A percentile compares a stretch with the other conserved stretches of the same genome.
These are phyloP conservation scores for Zelonia costaricensis DNA, from an alignment of 208 protist genomes.

Conservation along the genomic window DNA sequence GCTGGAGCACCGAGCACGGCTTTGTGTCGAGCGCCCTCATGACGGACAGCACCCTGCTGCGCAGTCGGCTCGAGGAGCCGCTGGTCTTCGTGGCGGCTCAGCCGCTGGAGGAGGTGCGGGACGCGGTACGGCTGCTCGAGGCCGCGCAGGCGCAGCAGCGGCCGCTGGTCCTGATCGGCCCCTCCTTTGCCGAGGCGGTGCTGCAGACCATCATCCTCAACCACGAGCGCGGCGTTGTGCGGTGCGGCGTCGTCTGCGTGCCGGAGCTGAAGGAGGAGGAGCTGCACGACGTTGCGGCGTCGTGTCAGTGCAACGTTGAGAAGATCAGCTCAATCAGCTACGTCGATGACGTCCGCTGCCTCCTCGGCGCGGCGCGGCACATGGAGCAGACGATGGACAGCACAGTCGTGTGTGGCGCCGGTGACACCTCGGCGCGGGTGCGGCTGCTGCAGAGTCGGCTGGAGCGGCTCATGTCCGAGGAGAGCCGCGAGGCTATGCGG, in stretches of 20 bases:
- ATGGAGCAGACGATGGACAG: constrained; percentile 97
- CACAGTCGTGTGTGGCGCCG: constrained; percentile 93
- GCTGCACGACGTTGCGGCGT: constrained; percentile 98
- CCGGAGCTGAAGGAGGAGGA: constrained; percentile 98
- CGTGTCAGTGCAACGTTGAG: constrained; percentile 95
- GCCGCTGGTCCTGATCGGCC: constrained; percentile 77
- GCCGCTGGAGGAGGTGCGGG: constrained; percentile 52
- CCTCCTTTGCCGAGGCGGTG: constrained; percentile 68
- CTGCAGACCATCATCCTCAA: constrained; percentile 89
- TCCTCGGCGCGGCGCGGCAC: constrained; percentile 59
- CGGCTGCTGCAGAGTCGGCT: constrained; percentile 93
- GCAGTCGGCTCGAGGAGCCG: constrained; percentile 94
- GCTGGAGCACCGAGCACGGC: constrained; percentile 98
- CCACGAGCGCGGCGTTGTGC: constrained; percentile 97
- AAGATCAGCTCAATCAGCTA: constrained; percentile 77
- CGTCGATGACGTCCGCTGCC: constrained; percentile 62
- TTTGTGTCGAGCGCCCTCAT: constrained; percentile 99
- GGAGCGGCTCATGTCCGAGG: constrained; percentile 91
- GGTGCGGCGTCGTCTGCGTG: constrained; percentile 91
- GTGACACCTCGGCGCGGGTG: constrained; percentile 85
- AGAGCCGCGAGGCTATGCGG: constrained; percentile 96
- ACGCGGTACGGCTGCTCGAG: constrained; percentile 79
- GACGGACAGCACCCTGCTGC: constrained; percentile 90
- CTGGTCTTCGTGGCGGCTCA: constrained; percentile 91
- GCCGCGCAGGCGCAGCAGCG: constrained; percentile 39